Conservation (phyloP, 1,284 basidiomycete species). For the Ustilago bromivora region DNA sequence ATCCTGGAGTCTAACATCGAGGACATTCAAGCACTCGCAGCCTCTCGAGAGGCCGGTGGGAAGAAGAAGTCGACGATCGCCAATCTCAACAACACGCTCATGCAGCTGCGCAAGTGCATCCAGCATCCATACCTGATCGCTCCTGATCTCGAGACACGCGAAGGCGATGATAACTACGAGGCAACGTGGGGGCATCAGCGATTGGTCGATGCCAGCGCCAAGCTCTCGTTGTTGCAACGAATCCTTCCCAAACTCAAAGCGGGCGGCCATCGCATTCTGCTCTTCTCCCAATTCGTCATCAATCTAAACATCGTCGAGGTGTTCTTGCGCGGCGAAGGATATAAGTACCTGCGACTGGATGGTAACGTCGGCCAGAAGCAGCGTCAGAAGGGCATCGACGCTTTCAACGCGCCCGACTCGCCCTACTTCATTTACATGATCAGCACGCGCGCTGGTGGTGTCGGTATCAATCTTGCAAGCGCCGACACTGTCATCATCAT, state of each 20-base stretch:
- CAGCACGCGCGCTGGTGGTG: constrained; percentile 70
- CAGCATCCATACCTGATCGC: constrained; percentile 79
- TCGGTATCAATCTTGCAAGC: constrained; percentile 71
- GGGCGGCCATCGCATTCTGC: constrained; percentile 65
- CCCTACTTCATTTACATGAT: constrained; percentile 71
- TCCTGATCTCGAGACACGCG: constrained; percentile 77
- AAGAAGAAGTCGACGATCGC: constrained; percentile 46
- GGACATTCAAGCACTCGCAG: constrained; percentile 55
- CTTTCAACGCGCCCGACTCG: constrained; percentile 87
- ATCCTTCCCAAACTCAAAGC: constrained; percentile 69
- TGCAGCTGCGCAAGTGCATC: constrained; percentile 65
- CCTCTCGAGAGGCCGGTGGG: constrained; percentile 22
- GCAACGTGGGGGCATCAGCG: constrained; percentile 79
- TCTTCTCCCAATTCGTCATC: constrained; percentile 68
- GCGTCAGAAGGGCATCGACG: constrained; percentile 77
- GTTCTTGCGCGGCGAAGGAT: constrained; percentile 65
- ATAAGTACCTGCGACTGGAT: constrained; percentile 67
- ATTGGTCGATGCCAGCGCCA: constrained; percentile 85
- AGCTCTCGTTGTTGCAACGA: constrained; percentile 71
- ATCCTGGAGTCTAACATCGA: constrained; percentile 57
- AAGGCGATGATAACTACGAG: constrained; percentile 75
- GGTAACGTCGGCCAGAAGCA: constrained; percentile 42
- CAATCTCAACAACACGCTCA: constrained; percentile 62
- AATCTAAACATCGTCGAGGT: constrained; percentile 69
- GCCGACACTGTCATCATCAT: constrained; percentile 93